Percentiles rank a stretch among this genome's conserved stretches.
Evolutionary conservation across 1,284 basidiomycete genomes (phyloP).

Genomic region (Trichosporon sp.): DNA sequence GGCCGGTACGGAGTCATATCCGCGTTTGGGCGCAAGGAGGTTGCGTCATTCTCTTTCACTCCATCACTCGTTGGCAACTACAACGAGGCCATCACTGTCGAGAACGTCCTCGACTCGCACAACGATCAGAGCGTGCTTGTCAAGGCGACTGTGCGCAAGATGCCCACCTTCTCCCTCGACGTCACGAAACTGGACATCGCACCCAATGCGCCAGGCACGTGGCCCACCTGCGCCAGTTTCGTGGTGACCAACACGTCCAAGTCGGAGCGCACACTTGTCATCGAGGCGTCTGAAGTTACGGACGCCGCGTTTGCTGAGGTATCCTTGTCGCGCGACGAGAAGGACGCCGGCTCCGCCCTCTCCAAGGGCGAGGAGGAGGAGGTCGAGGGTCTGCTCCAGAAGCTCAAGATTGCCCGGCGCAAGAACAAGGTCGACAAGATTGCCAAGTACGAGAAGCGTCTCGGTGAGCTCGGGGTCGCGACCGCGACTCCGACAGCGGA

Average conservation of each 20-base stretch:
- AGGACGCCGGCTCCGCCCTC: constrained; percentile 51
- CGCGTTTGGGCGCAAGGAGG: constrained; percentile 60
- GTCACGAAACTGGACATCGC: constrained; percentile 39
- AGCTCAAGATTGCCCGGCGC: constrained; percentile 60
- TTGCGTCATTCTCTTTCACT: constrained; percentile 57
- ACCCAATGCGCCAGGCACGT: constrained; percentile 34
- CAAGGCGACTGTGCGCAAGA: constrained; percentile 59
- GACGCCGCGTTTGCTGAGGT: constrained; percentile 31
- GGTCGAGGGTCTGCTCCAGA: constrained; percentile 60
- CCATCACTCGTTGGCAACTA: constrained; percentile 58
- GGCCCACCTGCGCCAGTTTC: constrained; percentile 46
- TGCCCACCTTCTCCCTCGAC: constrained; percentile 58
- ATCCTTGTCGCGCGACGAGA: constrained; percentile 46
- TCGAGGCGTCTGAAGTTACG: constrained; percentile 41
- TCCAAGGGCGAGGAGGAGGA: constrained; percentile 61
- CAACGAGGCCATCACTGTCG: constrained; percentile 59
- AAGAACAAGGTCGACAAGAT: constrained; percentile 61
- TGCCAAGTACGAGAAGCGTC: constrained; percentile 58
- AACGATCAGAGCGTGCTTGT: constrained; percentile 59
- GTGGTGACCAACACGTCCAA: constrained; percentile 58
- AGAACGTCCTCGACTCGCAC: constrained; percentile 59
- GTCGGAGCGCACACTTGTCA: constrained; percentile 57
- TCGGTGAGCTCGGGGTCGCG: constrained; percentile 57
- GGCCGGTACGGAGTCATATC: constrained; percentile 60
- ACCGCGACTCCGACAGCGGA: constrained; percentile 24